A percentile compares a stretch with the other conserved stretches of the same genome.
These are phyloP conservation scores for Solanum tarapatanum DNA, from an alignment of 257 asterid genomes.

Conservation along the genomic window DNA sequence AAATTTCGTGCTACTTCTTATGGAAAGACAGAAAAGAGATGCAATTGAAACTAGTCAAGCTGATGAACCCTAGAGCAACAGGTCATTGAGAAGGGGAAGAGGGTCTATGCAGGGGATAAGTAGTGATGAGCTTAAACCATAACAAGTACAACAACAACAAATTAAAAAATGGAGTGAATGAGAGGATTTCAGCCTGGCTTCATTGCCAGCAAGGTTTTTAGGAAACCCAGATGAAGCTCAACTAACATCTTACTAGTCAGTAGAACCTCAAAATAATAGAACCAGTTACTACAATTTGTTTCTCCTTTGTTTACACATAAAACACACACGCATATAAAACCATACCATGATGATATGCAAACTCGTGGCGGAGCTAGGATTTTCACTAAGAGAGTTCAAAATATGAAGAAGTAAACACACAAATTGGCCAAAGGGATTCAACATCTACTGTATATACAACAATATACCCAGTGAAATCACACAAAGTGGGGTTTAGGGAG, in stretches of 20 bases:
- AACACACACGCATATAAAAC: neutral
- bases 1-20: neutral
- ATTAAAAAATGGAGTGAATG: neutral
- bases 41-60: neutral
- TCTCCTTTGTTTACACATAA: neutral
- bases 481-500: neutral
- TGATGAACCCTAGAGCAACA: neutral
- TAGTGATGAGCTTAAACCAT: neutral
- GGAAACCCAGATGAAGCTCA: neutral
- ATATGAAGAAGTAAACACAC: neutral
- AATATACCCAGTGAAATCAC: neutral
- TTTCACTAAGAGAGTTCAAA: neutral
- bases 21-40: neutral
- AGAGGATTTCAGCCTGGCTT: neutral
- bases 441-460: neutral
- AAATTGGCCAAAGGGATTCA: neutral
- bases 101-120: neutral
- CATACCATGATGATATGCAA: neutral
- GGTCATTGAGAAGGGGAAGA: neutral
- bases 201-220: neutral
- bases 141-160: neutral
- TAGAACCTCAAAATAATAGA: neutral
- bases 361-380: neutral
- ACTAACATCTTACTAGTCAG: neutral
- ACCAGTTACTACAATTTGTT: neutral